Conservation (phyloP, 352 stramenopile genomes). For the Halophytophthora batemanensis region DNA sequence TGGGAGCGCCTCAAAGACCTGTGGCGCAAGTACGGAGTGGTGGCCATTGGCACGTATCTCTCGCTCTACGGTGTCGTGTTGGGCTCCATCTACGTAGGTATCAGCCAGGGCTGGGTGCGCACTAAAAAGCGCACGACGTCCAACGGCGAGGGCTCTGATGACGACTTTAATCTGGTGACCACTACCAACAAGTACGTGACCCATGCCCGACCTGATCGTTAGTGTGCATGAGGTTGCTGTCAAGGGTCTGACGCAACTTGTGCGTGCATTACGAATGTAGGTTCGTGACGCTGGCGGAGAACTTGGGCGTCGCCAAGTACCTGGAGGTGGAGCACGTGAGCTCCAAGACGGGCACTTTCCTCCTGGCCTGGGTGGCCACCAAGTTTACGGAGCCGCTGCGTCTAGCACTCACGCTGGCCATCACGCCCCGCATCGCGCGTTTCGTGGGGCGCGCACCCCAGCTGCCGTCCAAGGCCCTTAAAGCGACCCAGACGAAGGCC, state of each 20-base stretch:
- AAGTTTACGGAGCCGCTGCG: slow-evolving; percentile 87
- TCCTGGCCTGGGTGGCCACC: slow-evolving; percentile 83
- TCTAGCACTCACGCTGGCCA: slow-evolving; percentile 70
- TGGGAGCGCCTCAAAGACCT: slow-evolving; percentile 69
- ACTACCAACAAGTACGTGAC: slow-evolving; percentile 76
- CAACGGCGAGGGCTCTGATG: slow-evolving; percentile 22
- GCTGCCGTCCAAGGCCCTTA: slow-evolving; percentile 31
- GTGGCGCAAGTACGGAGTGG: slow-evolving; percentile 81
- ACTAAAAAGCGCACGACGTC: slow-evolving; percentile 38
- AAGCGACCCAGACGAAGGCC: slow-evolving; percentile 12
- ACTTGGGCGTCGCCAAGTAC: slow-evolving; percentile 75
- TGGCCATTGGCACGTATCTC: slow-evolving; percentile 83
- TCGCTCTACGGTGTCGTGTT: slow-evolving; percentile 74
- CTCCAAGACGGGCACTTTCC: slow-evolving; percentile 75
- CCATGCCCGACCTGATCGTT: neutral
- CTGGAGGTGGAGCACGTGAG: slow-evolving; percentile 78
- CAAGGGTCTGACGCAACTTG: slow-evolving; percentile 1
- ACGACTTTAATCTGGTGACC: slow-evolving; percentile 72
- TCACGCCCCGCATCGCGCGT: slow-evolving; percentile 74
- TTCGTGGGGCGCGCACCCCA: slow-evolving; percentile 70
- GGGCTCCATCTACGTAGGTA: slow-evolving; percentile 78
- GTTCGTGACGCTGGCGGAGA: slow-evolving; percentile 64
- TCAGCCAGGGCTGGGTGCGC: slow-evolving; percentile 74
- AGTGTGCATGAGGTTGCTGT: slow-evolving; percentile 1
- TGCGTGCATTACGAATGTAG: slow-evolving; percentile 15